phyloP scores from a whole-genome alignment of 1,284 basidiomycete species.

The Puccinia novopanici region DNA sequence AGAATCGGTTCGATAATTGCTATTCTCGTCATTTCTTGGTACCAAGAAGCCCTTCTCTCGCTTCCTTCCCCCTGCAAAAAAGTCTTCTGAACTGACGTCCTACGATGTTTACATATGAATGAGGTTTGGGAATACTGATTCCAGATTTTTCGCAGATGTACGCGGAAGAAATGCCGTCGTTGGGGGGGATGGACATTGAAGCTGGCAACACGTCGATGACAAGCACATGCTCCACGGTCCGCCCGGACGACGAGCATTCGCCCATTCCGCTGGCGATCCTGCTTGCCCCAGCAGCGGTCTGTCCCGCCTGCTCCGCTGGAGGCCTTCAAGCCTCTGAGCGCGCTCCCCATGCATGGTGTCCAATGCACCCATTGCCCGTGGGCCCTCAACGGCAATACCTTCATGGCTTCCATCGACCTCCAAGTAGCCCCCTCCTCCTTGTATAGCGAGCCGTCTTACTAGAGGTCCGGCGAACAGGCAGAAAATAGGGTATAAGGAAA shows the following conservation, averaged over 20 bases:
- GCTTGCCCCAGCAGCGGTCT: background rate
- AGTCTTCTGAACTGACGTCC: background rate
- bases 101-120: too few species aligned
- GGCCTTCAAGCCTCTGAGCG: background rate
- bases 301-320: conserved; percentile 7
- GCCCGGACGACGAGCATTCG: too few species aligned
- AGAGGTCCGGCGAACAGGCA: too few species aligned
- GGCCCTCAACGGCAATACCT: background rate
- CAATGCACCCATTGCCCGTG: conserved; percentile 10
- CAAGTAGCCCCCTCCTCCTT: too few species aligned
- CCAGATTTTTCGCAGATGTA: too few species aligned
- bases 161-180: background rate
- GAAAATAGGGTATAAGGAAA: too few species aligned
- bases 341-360: conserved; percentile 7
- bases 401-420: too few species aligned
- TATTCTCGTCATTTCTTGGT: conserved; percentile 27
- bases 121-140: conserved; percentile 28
- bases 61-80: too few species aligned
- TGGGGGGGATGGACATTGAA: background rate
- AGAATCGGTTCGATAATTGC: conserved; percentile 31
- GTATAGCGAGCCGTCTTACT: too few species aligned
- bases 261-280: too few species aligned
- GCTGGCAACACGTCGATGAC: too few species aligned
- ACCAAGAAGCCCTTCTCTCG: background rate
- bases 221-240: too few species aligned